These are phyloP conservation scores for Amanita phalloides DNA, from an alignment of 768 basidiomycete species.

Conservation along the genomic window DNA sequence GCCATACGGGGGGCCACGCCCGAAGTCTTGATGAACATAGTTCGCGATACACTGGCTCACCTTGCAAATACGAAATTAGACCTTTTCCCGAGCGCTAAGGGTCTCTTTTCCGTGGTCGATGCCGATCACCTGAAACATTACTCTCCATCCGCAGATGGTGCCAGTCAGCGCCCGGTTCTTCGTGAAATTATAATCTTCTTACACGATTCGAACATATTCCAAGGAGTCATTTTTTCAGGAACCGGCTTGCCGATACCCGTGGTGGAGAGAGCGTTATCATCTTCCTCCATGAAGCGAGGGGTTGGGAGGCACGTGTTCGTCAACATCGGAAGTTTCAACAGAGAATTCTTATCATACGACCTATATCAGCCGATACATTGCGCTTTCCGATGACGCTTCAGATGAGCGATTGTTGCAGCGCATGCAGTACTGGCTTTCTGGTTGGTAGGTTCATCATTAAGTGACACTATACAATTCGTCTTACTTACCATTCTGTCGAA, in stretches of 20 bases:
- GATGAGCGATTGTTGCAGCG: conserved; percentile 11
- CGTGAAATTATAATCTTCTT: not conserved
- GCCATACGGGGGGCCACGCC: not conserved
- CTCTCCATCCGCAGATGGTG: not conserved
- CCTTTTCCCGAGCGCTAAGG: not conserved
- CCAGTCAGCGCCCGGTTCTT: not conserved
- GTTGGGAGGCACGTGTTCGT: not conserved
- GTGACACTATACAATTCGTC: conserved; percentile 2
- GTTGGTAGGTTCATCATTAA: conserved; percentile 8
- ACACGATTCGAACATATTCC: not conserved
- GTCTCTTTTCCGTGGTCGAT: not conserved
- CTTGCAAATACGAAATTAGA: not conserved
- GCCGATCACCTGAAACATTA: not conserved
- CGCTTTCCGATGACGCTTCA: conserved; percentile 7
- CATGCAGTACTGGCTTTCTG: conserved; percentile 12
- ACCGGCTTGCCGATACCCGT: not conserved
- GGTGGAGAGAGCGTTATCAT: not conserved
- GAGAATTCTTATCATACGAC: not conserved
- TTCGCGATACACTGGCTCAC: not conserved
- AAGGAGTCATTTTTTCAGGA: not conserved
- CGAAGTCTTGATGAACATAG: not conserved
- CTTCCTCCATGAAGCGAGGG: not conserved
- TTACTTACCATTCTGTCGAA: conserved; percentile 1
- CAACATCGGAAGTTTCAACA: not conserved
- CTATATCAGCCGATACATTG: conserved; percentile 6